Base-by-base conservation (phyloP, 169 alveolate species). In the Pseudocohnilembus persalinus region DNA sequence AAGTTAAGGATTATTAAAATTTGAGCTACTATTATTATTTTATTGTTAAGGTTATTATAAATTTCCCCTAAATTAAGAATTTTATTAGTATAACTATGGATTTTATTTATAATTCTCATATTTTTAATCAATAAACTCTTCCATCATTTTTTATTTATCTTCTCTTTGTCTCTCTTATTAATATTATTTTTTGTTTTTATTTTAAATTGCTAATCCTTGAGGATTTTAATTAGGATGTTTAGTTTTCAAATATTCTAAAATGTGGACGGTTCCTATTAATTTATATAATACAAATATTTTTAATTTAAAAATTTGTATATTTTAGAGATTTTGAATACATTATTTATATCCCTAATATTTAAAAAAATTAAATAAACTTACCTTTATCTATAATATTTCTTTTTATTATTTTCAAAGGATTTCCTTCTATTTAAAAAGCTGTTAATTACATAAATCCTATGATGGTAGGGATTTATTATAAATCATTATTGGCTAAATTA, bases 351-450 rank as follows among this genome's bases (percentile, higher is more conserved):
- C n/a, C n/a, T n/a, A n/a, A n/a, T n/a, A n/a, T n/a, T n/a, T 49
- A 49, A 11, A 11, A 49, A 11, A 49, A 49, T 20, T 49, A 11
- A 49, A 49, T 11, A 49, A 11, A 11, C 4, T 49, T 92, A 25
- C 96, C 96, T 76, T 90, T 92, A 26, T 88, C 92, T 33, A 92
- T 92, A 24, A 92, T 84, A 29, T 87, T 81, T 78, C 92, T 85
- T 74, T 92, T 92, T 29, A 92, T 88, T 29, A 83, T 72, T 80
- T 90, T 92, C 63, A 89, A 74, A 72, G 96, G 96, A 76, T 92
- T 92, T n/a, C 96, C 96, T 31, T 92, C 96, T 26, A 89, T 80
- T 83, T 89, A 74, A 27, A 92, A 35, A 11, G 89, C 88, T 82
- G 85, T 88, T 0, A 92, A 31, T 29, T 82, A 85, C 87, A 84